A percentile compares a stretch with the other conserved stretches of the same genome.
Evolutionary conservation across 495 filamentous ascomycete genomes (phyloP).

Genomic region (Chaetomium fimeti): DNA sequence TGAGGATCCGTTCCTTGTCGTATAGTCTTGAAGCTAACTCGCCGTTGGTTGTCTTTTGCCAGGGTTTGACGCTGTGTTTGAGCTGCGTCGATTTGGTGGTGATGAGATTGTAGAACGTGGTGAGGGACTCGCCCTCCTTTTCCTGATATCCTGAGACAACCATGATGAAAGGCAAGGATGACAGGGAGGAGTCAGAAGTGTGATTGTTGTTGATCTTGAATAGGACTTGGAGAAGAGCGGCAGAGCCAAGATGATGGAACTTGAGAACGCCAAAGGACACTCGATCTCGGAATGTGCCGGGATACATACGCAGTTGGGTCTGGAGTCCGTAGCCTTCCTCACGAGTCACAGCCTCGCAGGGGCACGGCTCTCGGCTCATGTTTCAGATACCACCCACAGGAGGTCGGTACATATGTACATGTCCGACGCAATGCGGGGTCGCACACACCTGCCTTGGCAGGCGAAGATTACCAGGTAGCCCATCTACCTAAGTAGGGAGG

Average conservation of each 20-base stretch:
- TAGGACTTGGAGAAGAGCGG: background rate
- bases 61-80: conserved; percentile 1
- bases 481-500: too few species aligned
- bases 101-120: background rate
- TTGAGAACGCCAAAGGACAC: too few species aligned
- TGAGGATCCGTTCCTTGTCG: conserved; percentile 3
- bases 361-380: background rate
- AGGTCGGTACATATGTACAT: too few species aligned
- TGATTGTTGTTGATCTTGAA: background rate
- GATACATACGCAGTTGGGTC: too few species aligned
- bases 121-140: background rate
- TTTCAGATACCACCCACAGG: background rate
- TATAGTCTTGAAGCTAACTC: background rate
- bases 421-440: too few species aligned
- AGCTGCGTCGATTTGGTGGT: background rate
- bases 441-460: too few species aligned
- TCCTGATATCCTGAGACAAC: background rate
- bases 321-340: too few species aligned
- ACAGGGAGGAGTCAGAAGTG: background rate
- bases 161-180: background rate
- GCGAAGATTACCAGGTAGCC: too few species aligned
- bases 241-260: background rate
- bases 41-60: background rate
- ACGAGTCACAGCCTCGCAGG: too few species aligned
- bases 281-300: too few species aligned